phyloP scores from a whole-genome alignment of 805 yeast genomes.

The Wickerhamomyces canadensis region DNA sequence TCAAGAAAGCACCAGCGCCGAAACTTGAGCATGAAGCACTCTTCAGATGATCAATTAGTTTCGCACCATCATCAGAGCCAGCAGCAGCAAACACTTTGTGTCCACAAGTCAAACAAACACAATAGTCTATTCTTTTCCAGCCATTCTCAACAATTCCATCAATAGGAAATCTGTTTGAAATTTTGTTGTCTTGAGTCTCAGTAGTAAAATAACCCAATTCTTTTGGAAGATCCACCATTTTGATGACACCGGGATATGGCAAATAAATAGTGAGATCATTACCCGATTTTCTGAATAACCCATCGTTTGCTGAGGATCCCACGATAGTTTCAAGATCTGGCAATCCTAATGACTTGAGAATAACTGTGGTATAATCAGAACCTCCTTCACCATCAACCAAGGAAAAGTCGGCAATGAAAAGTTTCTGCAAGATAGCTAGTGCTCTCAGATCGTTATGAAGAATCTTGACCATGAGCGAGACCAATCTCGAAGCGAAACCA shows the following conservation, averaged over 20 bases:
- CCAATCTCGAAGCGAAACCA: slow-evolving; percentile 4
- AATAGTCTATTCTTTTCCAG: slow-evolving; percentile 32
- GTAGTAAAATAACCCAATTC: slow-evolving; percentile 36
- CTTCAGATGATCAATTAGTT: slow-evolving; percentile 27
- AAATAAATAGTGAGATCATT: background rate
- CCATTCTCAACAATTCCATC: slow-evolving; percentile 4
- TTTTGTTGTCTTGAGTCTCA: slow-evolving; percentile 15
- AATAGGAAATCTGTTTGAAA: slow-evolving; percentile 10
- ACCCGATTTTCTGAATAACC: background rate
- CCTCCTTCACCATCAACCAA: slow-evolving; percentile 2
- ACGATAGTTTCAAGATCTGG: slow-evolving; percentile 7
- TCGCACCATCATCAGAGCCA: slow-evolving; percentile 23
- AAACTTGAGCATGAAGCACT: slow-evolving; percentile 14
- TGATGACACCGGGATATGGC: slow-evolving; percentile 49
- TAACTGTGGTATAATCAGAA: slow-evolving; percentile 3
- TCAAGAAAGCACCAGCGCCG: slow-evolving; percentile 31
- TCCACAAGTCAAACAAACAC: slow-evolving; percentile 43
- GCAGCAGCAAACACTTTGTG: slow-evolving; percentile 27
- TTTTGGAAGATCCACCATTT: slow-evolving; percentile 47
- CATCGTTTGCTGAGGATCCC: background rate
- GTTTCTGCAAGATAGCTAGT: slow-evolving; percentile 17
- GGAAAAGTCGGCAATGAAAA: slow-evolving; percentile 13
- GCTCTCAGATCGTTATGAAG: slow-evolving; percentile 16
- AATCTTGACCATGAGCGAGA: slow-evolving; percentile 6
- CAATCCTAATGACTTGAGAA: slow-evolving; percentile 9